These are phyloP conservation scores for Chlorella sp. DNA, from an alignment of 139 green algal genomes.

Conservation along the genomic window DNA sequence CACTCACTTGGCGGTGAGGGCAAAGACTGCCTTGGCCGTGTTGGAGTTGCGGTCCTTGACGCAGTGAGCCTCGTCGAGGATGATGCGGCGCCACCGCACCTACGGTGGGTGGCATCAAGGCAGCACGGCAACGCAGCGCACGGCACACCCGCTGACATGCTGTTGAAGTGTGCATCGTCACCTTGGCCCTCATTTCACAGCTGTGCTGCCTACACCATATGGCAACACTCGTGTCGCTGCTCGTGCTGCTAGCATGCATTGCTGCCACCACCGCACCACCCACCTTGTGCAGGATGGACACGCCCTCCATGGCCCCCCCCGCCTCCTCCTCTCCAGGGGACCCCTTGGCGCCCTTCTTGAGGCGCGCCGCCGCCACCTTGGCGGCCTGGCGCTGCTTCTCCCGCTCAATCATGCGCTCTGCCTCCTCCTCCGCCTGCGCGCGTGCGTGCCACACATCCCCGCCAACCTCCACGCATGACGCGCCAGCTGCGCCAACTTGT, in stretches of 20 bases:
- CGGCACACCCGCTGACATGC: no score
- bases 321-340: not conserved
- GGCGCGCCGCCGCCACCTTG: no score
- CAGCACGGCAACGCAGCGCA: not conserved
- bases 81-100: conserved; percentile 66
- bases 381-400: not conserved
- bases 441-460: no score
- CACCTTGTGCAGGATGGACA: conserved; percentile 15
- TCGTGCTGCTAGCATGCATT: no score
- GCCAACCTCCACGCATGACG: no score
- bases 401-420: conserved; percentile 35
- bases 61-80: conserved; percentile 87
- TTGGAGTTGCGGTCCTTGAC: conserved; percentile 83
- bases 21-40: conserved; percentile 83
- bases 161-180: no score
- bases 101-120: no score
- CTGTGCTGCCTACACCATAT: no score
- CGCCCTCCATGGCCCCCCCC: not conserved
- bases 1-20: conserved; percentile 37
- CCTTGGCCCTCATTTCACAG: no score
- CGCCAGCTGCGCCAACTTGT: no score
- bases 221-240: no score
- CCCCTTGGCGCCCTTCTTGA: conserved; percentile 3
- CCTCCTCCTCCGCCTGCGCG: conserved; percentile 26
- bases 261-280: no score